phyloP scores from a whole-genome alignment of 225 moss, liverwort and hornwort species.

The Sphagnum tenellum region DNA sequence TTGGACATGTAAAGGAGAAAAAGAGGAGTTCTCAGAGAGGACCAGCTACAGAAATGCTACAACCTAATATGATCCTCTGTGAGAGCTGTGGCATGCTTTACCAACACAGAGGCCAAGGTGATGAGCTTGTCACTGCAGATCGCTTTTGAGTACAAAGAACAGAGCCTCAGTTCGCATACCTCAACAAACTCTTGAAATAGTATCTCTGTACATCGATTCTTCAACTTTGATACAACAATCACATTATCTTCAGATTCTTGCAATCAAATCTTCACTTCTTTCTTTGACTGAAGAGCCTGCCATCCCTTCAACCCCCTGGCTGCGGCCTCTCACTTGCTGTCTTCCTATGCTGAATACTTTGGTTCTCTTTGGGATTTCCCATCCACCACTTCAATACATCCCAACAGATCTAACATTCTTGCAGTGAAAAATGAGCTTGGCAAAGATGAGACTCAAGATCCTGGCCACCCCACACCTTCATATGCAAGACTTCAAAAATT shows the following conservation, averaged over 20 bases:
- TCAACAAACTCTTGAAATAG: slow-evolving; percentile 45
- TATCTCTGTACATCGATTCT: slow-evolving; percentile 12
- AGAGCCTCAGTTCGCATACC: slow-evolving; percentile 59
- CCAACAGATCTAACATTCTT: slow-evolving; percentile 37
- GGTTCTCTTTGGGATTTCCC: slow-evolving; percentile 31
- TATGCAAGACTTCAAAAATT: slow-evolving; percentile 25
- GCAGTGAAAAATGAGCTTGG: slow-evolving; percentile 32
- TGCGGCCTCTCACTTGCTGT: slow-evolving; percentile 26
- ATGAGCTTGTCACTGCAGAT: too few species aligned
- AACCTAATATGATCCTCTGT: too few species aligned
- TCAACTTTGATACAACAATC: slow-evolving; percentile 40
- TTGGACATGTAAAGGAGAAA: too few species aligned
- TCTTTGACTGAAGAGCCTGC: slow-evolving; percentile 31
- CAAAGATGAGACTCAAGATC: slow-evolving; percentile 25
- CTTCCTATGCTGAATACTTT: slow-evolving; percentile 34
- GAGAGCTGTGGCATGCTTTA: too few species aligned
- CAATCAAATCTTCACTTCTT: slow-evolving; percentile 33
- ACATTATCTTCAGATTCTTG: slow-evolving; percentile 49
- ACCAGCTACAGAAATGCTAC: too few species aligned
- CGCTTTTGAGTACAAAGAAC: slow-evolving; percentile 24
- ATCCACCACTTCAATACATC: slow-evolving; percentile 25
- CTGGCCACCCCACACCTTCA: slow-evolving; percentile 13
- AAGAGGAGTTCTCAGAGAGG: too few species aligned
- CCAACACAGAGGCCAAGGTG: too few species aligned
- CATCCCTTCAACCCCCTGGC: slow-evolving; percentile 39